Percentiles rank a stretch among this genome's conserved stretches.
Evolutionary conservation across 345 rosid species (phyloP).

Genomic region (Linum usitatissimum): DNA sequence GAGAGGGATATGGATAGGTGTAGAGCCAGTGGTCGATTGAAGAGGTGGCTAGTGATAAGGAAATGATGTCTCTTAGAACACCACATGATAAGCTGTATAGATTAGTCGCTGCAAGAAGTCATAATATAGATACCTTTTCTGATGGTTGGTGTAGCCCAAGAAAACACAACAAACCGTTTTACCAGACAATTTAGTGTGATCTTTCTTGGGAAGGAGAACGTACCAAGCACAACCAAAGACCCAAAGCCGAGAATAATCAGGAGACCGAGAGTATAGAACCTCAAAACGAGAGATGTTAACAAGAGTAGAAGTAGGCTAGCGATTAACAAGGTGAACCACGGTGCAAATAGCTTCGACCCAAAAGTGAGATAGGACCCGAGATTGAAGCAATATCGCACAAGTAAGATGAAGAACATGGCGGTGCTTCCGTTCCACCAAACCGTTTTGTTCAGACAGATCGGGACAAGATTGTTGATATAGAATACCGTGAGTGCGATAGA

Average conservation of each 20-base stretch:
- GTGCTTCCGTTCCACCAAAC: not conserved
- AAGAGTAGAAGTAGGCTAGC: not conserved
- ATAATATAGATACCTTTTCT: not conserved
- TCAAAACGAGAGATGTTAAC: too few relatives aligned
- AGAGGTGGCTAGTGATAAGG: too few relatives aligned
- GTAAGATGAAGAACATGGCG: not conserved
- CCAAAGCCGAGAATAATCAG: not conserved
- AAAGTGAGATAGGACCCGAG: not conserved
- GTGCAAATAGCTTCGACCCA: not conserved
- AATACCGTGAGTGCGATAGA: not conserved
- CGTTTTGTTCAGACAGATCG: not conserved
- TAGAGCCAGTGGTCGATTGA: too few relatives aligned
- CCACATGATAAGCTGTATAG: not conserved
- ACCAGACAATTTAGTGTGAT: not conserved
- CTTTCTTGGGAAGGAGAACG: not conserved
- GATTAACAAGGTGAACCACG: not conserved
- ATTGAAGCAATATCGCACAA: not conserved
- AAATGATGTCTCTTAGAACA: too few relatives aligned
- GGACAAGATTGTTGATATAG: not conserved
- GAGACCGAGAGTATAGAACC: not conserved
- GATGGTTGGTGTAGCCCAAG: not conserved
- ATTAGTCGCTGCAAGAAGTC: not conserved
- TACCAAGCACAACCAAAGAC: not conserved
- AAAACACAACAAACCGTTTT: not conserved
- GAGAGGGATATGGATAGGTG: too few relatives aligned